Base-by-base conservation (phyloP, 352 stramenopile species). In the Aphanomyces astaci region DNA sequence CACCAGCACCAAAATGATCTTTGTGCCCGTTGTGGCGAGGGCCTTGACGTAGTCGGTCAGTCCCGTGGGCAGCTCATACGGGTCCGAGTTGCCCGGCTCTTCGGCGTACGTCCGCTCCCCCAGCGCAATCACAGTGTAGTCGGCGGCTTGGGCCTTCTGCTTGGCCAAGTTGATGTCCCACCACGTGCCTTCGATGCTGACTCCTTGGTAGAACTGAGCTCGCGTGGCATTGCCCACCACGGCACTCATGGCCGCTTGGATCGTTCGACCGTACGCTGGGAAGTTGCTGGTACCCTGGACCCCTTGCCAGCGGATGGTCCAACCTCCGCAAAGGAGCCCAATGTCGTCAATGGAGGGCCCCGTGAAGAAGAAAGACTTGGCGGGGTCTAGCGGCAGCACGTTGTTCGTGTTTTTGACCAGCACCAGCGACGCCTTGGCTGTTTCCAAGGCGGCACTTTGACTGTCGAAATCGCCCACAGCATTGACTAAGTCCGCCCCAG, bases 381-480 rank as follows among this genome's bases (percentile, higher is more conserved):
- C 15, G 0, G 82, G 81, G 0, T 15, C 13, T 11, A 72, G 30
- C 0, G 84, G 84, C 0, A 93, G 69, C 10, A 71, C 71, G 4
- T 66, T 51, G 40, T 78, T 71, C 10, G 70, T 74, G 71, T 96
- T 96, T 60, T 94, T 75, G 3, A 95, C 71, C 4, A 96, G 66
- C 32, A 93, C 80, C 24, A 95, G 39, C 39, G 82, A 89, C 56
- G 95, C 87, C 5, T 82, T 82, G 28, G 84, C 86, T 19, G 91
- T 71, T 15, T 88, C 71, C 28, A 95, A 68, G 24, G 85, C 84
- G 27, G 74, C 70, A 19, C 81, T 55, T 3, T 75, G 72, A 73
- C 90, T 86, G 28, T 78, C 72, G 30, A 68, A 46, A 53, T 77
- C 66, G 2, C 87, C 83, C 1, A 95, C 78, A 30, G 78, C 70